These are phyloP conservation scores for Novymonas esmeraldas DNA, from an alignment of 208 protist species.

Conservation along the genomic window DNA sequence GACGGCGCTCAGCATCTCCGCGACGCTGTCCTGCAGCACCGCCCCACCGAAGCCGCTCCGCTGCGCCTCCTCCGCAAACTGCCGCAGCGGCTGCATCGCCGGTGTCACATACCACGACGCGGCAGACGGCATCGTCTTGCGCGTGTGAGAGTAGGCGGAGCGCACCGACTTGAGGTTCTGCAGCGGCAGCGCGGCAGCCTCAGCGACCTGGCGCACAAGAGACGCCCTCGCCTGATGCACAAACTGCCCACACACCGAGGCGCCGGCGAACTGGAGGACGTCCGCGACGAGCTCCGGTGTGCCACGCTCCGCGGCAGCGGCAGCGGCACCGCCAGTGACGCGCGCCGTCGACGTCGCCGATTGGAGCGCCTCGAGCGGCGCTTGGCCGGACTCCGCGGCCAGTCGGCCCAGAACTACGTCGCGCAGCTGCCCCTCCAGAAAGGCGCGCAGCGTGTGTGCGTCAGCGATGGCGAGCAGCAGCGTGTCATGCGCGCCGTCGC, in stretches of 20 bases:
- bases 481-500: not conserved
- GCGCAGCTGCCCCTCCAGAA: constrained; percentile 17
- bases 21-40: constrained; percentile 21
- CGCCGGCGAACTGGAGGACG: constrained; percentile 23
- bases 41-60: constrained; percentile 20
- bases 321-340: not conserved
- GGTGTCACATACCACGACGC: constrained; percentile 76
- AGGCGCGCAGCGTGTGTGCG: constrained; percentile 18
- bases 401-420: constrained; percentile 17
- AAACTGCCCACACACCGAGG: constrained; percentile 29
- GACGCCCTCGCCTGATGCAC: constrained; percentile 22
- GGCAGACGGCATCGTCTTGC: constrained; percentile 61
- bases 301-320: constrained; percentile 9
- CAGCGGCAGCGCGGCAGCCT: constrained; percentile 43
- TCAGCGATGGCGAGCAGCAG: constrained; percentile 29
- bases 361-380: not conserved
- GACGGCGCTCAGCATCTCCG: constrained; percentile 32
- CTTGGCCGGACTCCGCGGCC: not conserved
- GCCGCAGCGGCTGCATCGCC: constrained; percentile 60
- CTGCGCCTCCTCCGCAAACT: constrained; percentile 31
- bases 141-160: constrained; percentile 73
- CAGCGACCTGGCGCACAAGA: constrained; percentile 40
- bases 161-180: constrained; percentile 81
- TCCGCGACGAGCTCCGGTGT: constrained; percentile 20
- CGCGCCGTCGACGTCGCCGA: not conserved